phyloP scores from a whole-genome alignment of 805 yeast species.

The Zygotorulaspora chibaensis region DNA sequence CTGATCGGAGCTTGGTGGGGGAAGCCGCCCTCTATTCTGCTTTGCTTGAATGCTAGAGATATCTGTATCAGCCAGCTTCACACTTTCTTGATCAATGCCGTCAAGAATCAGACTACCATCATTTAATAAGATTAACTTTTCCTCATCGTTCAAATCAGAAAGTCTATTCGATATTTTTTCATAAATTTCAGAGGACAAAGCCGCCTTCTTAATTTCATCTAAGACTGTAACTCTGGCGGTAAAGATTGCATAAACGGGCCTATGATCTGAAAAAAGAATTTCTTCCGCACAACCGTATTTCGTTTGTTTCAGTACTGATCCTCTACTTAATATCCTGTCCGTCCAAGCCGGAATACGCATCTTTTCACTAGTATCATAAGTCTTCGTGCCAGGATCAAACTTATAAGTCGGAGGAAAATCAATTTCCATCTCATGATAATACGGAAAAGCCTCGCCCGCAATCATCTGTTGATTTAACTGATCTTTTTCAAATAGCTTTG shows the following conservation, averaged over 20 bases:
- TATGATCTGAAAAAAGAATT: conserved; percentile 76
- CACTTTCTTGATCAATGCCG: conserved; percentile 31
- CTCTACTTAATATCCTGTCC: conserved; percentile 73
- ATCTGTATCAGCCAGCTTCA: conserved; percentile 14
- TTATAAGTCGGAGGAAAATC: conserved; percentile 89
- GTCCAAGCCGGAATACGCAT: conserved; percentile 97
- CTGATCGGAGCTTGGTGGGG: conserved; percentile 83
- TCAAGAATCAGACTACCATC: conserved; percentile 21
- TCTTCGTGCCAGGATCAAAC: conserved; percentile 78
- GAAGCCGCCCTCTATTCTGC: conserved; percentile 41
- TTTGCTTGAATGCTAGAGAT: conserved; percentile 13
- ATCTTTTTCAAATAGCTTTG: conserved; percentile 60
- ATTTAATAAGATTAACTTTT: conserved; percentile 49
- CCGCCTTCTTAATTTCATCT: conserved; percentile 50
- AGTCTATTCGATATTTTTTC: conserved; percentile 46
- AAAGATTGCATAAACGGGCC: conserved; percentile 80
- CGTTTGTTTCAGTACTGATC: conserved; percentile 53
- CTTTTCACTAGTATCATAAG: conserved; percentile 87
- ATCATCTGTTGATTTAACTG: conserved; percentile 76
- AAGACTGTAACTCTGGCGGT: conserved; percentile 59
- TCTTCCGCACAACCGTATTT: conserved; percentile 56
- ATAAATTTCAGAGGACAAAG: conserved; percentile 52
- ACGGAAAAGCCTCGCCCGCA: conserved; percentile 72
- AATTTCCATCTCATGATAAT: conserved; percentile 76
- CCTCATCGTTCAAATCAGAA: conserved; percentile 38